Evolutionary conservation across 192 early-diverging fungal species (phyloP).

Genomic region (Coemansia sp.): DNA sequence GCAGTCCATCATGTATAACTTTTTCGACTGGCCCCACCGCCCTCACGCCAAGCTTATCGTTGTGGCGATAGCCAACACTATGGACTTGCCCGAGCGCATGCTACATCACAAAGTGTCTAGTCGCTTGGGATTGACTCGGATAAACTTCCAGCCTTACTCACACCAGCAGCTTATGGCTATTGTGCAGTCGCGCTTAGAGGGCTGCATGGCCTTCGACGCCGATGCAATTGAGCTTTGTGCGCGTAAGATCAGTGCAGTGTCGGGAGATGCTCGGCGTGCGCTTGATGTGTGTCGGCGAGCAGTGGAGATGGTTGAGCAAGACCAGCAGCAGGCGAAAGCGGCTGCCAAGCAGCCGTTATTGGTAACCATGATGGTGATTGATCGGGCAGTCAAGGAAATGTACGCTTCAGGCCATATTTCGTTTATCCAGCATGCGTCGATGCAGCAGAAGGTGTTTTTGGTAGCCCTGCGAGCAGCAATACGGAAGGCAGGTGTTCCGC

Average conservation of each 20-base stretch:
- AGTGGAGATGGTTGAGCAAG: conserved; percentile 66
- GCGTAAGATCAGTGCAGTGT: conserved; percentile 92
- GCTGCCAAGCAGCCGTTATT: conserved; percentile 5
- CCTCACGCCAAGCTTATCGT: conserved; percentile 82
- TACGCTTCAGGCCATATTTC: conserved; percentile 72
- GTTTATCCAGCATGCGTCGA: conserved; percentile 67
- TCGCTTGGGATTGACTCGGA: conserved; percentile 81
- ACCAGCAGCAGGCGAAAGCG: conserved; percentile 10
- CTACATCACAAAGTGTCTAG: conserved; percentile 86
- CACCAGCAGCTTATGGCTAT: conserved; percentile 82
- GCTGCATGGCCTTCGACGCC: conserved; percentile 64
- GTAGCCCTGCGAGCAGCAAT: conserved; percentile 64
- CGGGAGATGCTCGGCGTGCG: conserved; percentile 91
- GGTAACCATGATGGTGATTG: conserved; percentile 66
- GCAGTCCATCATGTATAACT: conserved; percentile 95
- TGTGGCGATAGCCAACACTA: conserved; percentile 96
- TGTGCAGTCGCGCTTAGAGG: conserved; percentile 76
- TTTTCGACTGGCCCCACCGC: conserved; percentile 96
- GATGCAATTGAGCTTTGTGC: conserved; percentile 94
- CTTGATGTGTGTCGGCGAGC: conserved; percentile 89
- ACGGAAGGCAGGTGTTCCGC: conserved; percentile 65
- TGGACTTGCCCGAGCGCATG: conserved; percentile 95
- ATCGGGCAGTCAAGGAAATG: conserved; percentile 85
- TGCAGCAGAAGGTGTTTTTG: conserved; percentile 87
- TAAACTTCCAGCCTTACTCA: conserved; percentile 92